Evolutionary conservation across 1,139 yeast species (phyloP).

Genomic region (Scheffersomyces insectosa): DNA sequence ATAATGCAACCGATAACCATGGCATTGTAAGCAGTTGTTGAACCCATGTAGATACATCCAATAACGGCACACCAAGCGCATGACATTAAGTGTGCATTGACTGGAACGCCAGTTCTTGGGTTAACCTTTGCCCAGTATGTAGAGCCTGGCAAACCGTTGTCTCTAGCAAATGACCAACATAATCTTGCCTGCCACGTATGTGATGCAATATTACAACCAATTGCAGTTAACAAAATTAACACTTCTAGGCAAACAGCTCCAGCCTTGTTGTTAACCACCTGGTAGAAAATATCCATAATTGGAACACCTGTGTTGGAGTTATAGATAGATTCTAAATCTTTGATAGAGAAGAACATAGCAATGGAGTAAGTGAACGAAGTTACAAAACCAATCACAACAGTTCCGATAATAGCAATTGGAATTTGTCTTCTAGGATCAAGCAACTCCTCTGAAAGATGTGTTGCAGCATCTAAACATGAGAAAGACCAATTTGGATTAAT

Average conservation of each 20-base stretch:
- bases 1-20: slow-evolving; percentile 40
- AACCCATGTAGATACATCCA: slow-evolving; percentile 44
- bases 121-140: slow-evolving; percentile 33
- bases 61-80: slow-evolving; percentile 36
- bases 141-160: slow-evolving; percentile 43
- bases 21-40: slow-evolving; percentile 44
- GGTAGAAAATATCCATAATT: slow-evolving; percentile 41
- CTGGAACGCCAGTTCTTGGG: slow-evolving; percentile 32
- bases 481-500: slow-evolving; percentile 48
- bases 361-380: slow-evolving; percentile 42
- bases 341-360: slow-evolving; percentile 44
- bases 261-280: slow-evolving; percentile 35
- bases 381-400: slow-evolving; percentile 42
- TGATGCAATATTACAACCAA: slow-evolving; percentile 43
- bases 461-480: slow-evolving; percentile 44
- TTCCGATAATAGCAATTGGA: slow-evolving; percentile 44
- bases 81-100: slow-evolving; percentile 38
- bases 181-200: slow-evolving; percentile 44
- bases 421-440: slow-evolving; percentile 39
- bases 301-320: slow-evolving; percentile 39
- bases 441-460: slow-evolving; percentile 45
- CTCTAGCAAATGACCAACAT: slow-evolving; percentile 37
- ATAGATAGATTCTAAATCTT: slow-evolving; percentile 30
- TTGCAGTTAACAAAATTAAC: slow-evolving; percentile 38
- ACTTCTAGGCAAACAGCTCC: slow-evolving; percentile 40